Percentiles rank a stretch among this genome's conserved stretches.
phyloP scores from a whole-genome alignment of 257 asterid species.

The Solanum habrochaites region DNA sequence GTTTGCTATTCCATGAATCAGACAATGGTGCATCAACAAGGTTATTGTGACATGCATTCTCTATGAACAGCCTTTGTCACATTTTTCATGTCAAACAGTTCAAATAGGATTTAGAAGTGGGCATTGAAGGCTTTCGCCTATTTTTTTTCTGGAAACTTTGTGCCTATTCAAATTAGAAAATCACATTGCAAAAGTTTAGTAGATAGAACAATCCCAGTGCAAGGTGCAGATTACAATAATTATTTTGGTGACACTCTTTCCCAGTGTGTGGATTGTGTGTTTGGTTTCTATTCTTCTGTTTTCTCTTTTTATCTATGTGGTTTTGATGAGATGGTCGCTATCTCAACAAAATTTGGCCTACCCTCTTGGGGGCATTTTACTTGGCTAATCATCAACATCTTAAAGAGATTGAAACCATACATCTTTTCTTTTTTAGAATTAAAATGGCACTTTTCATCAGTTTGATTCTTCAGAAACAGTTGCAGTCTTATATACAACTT shows the following conservation, averaged over 20 bases:
- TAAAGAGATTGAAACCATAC: background rate
- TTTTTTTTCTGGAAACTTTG: background rate
- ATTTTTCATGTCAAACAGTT: background rate
- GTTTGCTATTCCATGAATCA: background rate
- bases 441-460: background rate
- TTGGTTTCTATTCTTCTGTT: background rate
- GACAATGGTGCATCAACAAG: background rate
- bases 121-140: background rate
- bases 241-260: background rate
- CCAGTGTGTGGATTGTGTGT: background rate
- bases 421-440: background rate
- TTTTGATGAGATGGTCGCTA: background rate
- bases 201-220: background rate
- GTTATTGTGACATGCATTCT: background rate
- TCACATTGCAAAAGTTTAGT: background rate
- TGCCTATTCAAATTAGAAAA: background rate
- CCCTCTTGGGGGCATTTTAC: background rate
- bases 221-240: background rate
- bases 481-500: background rate
- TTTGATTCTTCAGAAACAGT: background rate
- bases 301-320: background rate
- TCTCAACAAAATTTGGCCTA: background rate
- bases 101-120: background rate
- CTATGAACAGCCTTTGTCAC: background rate
- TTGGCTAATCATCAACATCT: background rate